A percentile compares a stretch with the other conserved stretches of the same genome.
Evolutionary conservation across 495 filamentous ascomycete species (phyloP).

Genomic region (Aspergillus haitiensis): DNA sequence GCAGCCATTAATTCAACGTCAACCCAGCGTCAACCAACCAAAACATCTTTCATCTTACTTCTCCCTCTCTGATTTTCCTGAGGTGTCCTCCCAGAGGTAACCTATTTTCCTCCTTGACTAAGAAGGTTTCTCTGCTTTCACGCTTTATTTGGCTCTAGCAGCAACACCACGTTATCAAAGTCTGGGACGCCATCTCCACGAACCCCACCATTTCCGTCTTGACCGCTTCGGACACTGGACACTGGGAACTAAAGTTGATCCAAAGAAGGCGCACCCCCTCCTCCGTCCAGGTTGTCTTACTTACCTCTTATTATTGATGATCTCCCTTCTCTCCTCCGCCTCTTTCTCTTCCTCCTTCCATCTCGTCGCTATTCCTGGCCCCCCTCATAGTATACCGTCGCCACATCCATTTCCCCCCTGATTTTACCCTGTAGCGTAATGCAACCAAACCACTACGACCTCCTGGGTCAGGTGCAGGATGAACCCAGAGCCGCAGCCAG

Average conservation of each 20-base stretch:
- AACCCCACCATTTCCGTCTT: constrained; percentile 20
- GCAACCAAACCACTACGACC: constrained; percentile 51
- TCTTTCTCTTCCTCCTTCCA: constrained; percentile 16
- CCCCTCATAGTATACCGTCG: background rate
- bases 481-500: constrained; percentile 41
- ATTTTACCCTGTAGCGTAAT: constrained; percentile 24
- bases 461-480: constrained; percentile 44
- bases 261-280: constrained; percentile 5
- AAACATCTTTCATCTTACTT: constrained; percentile 10
- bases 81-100: too few species aligned
- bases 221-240: constrained; percentile 15
- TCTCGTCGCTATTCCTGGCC: constrained; percentile 33
- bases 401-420: constrained; percentile 12
- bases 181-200: constrained; percentile 19
- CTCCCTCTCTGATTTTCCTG: constrained; percentile 9
- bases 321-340: background rate
- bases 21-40: constrained; percentile 2
- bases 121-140: background rate
- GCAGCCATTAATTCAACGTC: constrained; percentile 8
- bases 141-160: background rate
- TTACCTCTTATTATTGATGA: constrained; percentile 12
- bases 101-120: constrained; percentile 3
- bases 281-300: background rate
- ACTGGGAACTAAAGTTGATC: constrained; percentile 8
- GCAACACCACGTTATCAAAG: background rate